A percentile compares a stretch with the other conserved stretches of the same genome.
phyloP scores from a whole-genome alignment of 2,329 filamentous ascomycete species.

The Colletotrichum musae region DNA sequence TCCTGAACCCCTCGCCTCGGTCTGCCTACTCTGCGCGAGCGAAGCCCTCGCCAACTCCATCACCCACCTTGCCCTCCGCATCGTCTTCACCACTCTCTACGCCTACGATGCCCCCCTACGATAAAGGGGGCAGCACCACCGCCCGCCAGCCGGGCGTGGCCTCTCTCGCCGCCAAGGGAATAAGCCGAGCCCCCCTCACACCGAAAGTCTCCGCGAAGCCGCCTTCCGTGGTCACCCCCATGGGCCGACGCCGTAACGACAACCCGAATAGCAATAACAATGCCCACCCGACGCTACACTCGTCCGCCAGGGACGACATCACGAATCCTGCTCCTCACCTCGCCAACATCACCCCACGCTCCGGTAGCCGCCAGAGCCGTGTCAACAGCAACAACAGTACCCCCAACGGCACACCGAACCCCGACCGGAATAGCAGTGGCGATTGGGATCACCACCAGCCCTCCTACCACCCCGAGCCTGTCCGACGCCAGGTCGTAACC shows the following conservation, averaged over 20 bases:
- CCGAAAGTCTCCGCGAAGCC: constrained; percentile 68
- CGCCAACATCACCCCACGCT: constrained; percentile 81
- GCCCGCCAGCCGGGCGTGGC: constrained; percentile 76
- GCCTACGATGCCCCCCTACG: constrained; percentile 55
- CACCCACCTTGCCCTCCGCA: constrained; percentile 27
- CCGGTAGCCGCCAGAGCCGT: constrained; percentile 79
- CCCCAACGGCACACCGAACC: constrained; percentile 72
- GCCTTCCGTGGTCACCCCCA: constrained; percentile 58
- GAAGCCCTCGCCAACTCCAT: constrained; percentile 38
- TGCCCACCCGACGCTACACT: constrained; percentile 47
- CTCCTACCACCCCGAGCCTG: constrained; percentile 46
- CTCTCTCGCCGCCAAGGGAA: constrained; percentile 73
- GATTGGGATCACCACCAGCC: constrained; percentile 63
- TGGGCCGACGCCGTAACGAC: constrained; percentile 47
- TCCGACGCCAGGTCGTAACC: constrained; percentile 51
- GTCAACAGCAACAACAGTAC: constrained; percentile 79
- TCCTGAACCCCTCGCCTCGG: constrained; percentile 41
- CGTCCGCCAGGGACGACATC: constrained; percentile 61
- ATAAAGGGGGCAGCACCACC: constrained; percentile 64
- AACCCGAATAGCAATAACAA: constrained; percentile 39
- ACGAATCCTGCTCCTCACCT: constrained; percentile 69
- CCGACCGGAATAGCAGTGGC: constrained; percentile 52
- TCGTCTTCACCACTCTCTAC: constrained; percentile 25
- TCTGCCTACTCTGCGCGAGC: constrained; percentile 34
- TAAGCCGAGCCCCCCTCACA: constrained; percentile 65